Percentiles rank a stretch among this genome's conserved stretches.
Conservation (phyloP, 2,329 filamentous ascomycete species). For the Aspergillus jensenii region DNA sequence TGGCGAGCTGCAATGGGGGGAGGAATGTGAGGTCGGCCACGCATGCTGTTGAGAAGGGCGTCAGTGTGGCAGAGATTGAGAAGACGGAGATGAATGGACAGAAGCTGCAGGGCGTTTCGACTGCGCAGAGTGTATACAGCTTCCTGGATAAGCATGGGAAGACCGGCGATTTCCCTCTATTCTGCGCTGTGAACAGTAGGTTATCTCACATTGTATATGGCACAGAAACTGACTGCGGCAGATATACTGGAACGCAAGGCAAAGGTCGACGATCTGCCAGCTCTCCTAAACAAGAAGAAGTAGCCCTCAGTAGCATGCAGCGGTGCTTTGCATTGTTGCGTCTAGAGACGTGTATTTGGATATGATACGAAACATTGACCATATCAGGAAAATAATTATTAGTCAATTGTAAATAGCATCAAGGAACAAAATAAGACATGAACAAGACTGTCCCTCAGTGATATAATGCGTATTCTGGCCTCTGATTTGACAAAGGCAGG, state of each 20-base stretch:
- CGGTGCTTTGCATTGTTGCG: too few species aligned
- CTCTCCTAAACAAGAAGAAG: background rate
- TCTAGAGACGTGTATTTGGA: too few species aligned
- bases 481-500: too few species aligned
- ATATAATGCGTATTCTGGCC: too few species aligned
- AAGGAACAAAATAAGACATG: too few species aligned
- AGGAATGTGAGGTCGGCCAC: slow-evolving; percentile 19
- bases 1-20: slow-evolving; percentile 15
- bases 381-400: too few species aligned
- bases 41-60: slow-evolving; percentile 18
- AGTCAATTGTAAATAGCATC: too few species aligned
- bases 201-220: background rate
- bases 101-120: slow-evolving; percentile 19
- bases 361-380: too few species aligned
- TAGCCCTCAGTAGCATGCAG: too few species aligned
- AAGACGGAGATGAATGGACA: slow-evolving; percentile 18
- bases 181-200: slow-evolving; percentile 13
- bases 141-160: slow-evolving; percentile 16
- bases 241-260: background rate
- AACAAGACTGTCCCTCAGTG: too few species aligned
- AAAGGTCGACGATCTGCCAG: background rate
- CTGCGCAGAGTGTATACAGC: slow-evolving; percentile 12
- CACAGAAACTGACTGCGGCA: background rate
- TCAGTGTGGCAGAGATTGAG: slow-evolving; percentile 18
- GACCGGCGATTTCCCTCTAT: slow-evolving; percentile 16